Evolutionary conservation across 768 basidiomycete species (phyloP), one percentile per base, ranked within the genome.

Genomic region (Tricholoma hemisulphureum): DNA sequence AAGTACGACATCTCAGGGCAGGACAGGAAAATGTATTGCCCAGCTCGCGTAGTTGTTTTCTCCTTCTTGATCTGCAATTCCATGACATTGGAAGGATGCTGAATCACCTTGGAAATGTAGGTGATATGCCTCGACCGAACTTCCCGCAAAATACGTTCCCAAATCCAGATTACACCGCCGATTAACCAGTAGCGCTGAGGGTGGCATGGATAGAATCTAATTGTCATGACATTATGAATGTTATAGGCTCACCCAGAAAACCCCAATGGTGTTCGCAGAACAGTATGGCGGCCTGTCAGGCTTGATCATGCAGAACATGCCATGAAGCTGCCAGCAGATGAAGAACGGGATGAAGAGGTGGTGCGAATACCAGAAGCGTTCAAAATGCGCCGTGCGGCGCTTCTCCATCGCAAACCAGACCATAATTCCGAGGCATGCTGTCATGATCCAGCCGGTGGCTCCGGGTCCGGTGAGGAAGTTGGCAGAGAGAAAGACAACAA

Each of bases 21-120:
- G 62, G 79, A 87, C 50, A 97, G 72, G 79, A 96, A 95, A 70
- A 98, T 91, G 73, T 97, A 98, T 71, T 96, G 92, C 18, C 94
- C 94, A 1, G 94, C 93, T 10, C 87, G 82, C 26, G 84, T 85
- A 1, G 77, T 87, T 0, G 85, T 93, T 75, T 88, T 90, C 68
- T 97, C 95, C 75, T 97, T 97, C 80, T 95, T 97, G 81, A 98
- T 95, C 73, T 97, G 96, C 26, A 98, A 76, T 75, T 98, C 95
- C 77, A 95, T 82, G 60, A 97, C 94, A 60, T 89, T 92, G 43
- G 91, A 93, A 20, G 95, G 95, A 72, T 98, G 95, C 67, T 93
- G 91, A 70, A 97, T 89, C 72, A 95, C 92, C 77, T 95, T 95
- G 70, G 89, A 91, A 67, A 98, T 89, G 71, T 88, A 95, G 5